A percentile compares a stretch with the other conserved stretches of the same genome.
These are phyloP conservation scores for Plectosphaerella sp. DNA, from an alignment of 2,329 filamentous ascomycete species.

Conservation along the genomic window DNA sequence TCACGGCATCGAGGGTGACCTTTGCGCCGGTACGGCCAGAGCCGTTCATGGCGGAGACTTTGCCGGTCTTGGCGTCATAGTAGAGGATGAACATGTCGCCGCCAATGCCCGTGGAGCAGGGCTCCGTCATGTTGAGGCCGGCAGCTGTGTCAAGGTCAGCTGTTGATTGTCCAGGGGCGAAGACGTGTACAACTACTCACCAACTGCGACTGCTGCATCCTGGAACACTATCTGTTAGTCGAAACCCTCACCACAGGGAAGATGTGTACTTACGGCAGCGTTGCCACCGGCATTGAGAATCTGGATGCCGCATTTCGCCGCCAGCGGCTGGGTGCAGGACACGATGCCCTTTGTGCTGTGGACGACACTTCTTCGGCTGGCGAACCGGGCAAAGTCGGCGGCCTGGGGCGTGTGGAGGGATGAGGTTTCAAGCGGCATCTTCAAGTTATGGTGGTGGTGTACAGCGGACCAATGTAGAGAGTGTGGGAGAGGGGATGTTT, in stretches of 20 bases:
- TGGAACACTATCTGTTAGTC: constrained; percentile 26
- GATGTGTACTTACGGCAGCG: constrained; percentile 64
- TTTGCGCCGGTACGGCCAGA: constrained; percentile 77
- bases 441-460: neutral
- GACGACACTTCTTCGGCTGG: constrained; percentile 84
- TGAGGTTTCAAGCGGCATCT: constrained; percentile 43
- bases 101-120: constrained; percentile 88
- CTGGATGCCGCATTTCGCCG: constrained; percentile 80
- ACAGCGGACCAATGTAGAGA: too few species aligned
- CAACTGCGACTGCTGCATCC: constrained; percentile 95
- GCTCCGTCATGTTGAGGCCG: constrained; percentile 89
- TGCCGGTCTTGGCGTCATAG: constrained; percentile 78
- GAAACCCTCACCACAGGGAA: neutral
- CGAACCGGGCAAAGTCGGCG: constrained; percentile 56
- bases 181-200: constrained; percentile 36
- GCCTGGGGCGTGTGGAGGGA: constrained; percentile 42
- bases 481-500: too few species aligned
- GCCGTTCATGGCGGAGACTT: constrained; percentile 83
- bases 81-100: constrained; percentile 96
- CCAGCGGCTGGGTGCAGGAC: constrained; percentile 83
- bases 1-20: constrained; percentile 64
- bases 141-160: constrained; percentile 54
- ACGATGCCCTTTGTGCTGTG: constrained; percentile 93
- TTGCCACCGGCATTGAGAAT: constrained; percentile 87
- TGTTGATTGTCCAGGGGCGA: neutral